phyloP scores from a whole-genome alignment of 345 rosid species.

The Citrus mangshanensis region DNA sequence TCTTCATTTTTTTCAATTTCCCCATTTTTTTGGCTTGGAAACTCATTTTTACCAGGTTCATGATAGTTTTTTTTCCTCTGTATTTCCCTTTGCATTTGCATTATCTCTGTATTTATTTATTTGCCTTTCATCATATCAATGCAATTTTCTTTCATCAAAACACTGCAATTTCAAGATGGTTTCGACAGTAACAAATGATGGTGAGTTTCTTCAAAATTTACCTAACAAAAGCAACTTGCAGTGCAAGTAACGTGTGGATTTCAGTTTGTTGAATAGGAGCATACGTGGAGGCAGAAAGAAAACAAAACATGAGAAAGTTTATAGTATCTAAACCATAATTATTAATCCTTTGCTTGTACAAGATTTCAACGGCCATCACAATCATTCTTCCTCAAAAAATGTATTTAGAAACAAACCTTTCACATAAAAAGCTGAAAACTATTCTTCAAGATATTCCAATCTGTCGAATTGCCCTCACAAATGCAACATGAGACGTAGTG shows the following conservation, averaged over 20 bases:
- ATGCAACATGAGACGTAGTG: slow-evolving; percentile 64
- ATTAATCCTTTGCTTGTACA: background rate
- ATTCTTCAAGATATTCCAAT: slow-evolving; percentile 52
- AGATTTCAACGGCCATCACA: background rate
- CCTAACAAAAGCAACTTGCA: background rate
- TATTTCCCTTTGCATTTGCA: too few relatives aligned
- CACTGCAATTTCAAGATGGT: background rate
- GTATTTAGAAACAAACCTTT: background rate
- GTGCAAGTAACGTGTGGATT: background rate
- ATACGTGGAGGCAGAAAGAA: too few relatives aligned
- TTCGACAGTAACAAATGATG: background rate
- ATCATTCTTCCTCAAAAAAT: background rate
- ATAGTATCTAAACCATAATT: background rate
- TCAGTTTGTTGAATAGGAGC: background rate
- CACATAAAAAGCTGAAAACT: background rate
- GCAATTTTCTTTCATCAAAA: background rate
- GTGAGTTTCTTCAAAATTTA: background rate
- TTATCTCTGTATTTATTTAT: too few relatives aligned
- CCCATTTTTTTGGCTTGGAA: background rate
- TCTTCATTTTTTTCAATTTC: background rate
- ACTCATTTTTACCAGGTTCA: background rate
- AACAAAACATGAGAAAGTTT: background rate
- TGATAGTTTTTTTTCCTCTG: background rate
- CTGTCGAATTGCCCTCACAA: slow-evolving; percentile 75
- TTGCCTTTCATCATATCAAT: too few relatives aligned